Percentiles rank a stretch among this genome's conserved stretches.
phyloP scores from a whole-genome alignment of 352 stramenopile species.

The Saprolegnia parasitica region DNA sequence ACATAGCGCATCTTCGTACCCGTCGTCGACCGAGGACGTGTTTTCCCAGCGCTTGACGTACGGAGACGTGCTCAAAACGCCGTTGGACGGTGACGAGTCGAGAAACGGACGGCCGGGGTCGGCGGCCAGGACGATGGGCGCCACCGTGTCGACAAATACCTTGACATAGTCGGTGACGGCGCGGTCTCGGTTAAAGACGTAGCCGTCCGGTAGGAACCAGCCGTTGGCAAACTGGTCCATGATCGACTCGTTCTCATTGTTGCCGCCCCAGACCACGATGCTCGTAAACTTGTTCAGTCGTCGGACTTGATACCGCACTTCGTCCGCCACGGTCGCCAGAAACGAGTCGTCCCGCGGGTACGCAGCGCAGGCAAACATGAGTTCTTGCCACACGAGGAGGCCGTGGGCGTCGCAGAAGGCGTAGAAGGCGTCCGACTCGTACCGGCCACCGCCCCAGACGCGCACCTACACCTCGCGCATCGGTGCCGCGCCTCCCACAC shows the following conservation, averaged over 20 bases:
- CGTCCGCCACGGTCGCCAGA: constrained; percentile 44
- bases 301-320: constrained; percentile 60
- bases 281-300: constrained; percentile 73
- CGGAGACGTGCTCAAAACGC: constrained; percentile 59
- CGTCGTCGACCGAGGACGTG: constrained; percentile 25
- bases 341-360: constrained; percentile 70
- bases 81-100: constrained; percentile 85
- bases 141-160: constrained; percentile 73
- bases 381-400: constrained; percentile 86
- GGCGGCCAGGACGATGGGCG: constrained; percentile 40
- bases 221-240: constrained; percentile 68
- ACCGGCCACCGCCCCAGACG: constrained; percentile 84
- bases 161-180: constrained; percentile 71
- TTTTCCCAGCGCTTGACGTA: constrained; percentile 81
- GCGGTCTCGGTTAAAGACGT: constrained; percentile 69
- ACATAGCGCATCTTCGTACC: background rate
- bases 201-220: constrained; percentile 47
- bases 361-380: constrained; percentile 88
- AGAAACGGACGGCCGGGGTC: constrained; percentile 69
- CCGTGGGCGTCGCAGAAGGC: constrained; percentile 68
- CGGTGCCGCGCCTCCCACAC: background rate
- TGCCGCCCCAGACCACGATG: constrained; percentile 85
- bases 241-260: constrained; percentile 90
- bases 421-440: constrained; percentile 83
- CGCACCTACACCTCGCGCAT: constrained; percentile 40